These are phyloP conservation scores for Herpetomonas muscarum DNA, from an alignment of 208 protist species.

Conservation along the genomic window DNA sequence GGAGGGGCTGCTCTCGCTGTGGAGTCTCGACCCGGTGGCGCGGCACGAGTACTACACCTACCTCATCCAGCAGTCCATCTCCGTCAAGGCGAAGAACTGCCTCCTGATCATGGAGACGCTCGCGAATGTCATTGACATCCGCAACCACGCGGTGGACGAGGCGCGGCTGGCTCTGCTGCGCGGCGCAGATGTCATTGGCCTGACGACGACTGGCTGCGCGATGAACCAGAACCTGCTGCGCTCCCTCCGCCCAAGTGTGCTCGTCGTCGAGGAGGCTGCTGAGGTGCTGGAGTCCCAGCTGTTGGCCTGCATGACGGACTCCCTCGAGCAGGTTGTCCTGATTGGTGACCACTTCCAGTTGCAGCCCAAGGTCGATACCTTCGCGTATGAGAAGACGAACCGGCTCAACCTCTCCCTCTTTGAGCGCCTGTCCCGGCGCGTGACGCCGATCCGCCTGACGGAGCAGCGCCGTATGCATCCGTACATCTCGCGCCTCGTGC, in stretches of 20 bases:
- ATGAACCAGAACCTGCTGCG: conserved; percentile 88
- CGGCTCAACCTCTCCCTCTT: conserved; percentile 88
- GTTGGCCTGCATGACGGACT: conserved; percentile 89
- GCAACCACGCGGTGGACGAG: conserved; percentile 81
- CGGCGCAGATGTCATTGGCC: conserved; percentile 87
- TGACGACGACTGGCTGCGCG: conserved; percentile 92
- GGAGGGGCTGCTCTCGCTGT: conserved; percentile 72
- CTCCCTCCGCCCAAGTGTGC: conserved; percentile 72
- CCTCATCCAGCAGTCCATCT: conserved; percentile 72
- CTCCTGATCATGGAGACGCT: conserved; percentile 74
- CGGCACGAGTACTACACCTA: conserved; percentile 85
- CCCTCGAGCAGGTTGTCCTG: conserved; percentile 86
- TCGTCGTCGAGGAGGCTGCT: conserved; percentile 93
- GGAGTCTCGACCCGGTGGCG: conserved; percentile 66
- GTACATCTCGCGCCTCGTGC: conserved; percentile 71
- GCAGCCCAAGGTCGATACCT: conserved; percentile 90
- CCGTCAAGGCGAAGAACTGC: conserved; percentile 69
- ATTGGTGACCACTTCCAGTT: conserved; percentile 93
- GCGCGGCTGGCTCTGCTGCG: conserved; percentile 69
- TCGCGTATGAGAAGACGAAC: conserved; percentile 84
- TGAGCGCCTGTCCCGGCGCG: conserved; percentile 65
- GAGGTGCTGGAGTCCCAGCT: conserved; percentile 93
- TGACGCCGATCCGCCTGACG: conserved; percentile 64
- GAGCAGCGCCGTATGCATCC: conserved; percentile 92
- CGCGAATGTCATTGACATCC: conserved; percentile 58